Evolutionary conservation across 1,284 basidiomycete species (phyloP).

Genomic region (Tylopilus sp.): DNA sequence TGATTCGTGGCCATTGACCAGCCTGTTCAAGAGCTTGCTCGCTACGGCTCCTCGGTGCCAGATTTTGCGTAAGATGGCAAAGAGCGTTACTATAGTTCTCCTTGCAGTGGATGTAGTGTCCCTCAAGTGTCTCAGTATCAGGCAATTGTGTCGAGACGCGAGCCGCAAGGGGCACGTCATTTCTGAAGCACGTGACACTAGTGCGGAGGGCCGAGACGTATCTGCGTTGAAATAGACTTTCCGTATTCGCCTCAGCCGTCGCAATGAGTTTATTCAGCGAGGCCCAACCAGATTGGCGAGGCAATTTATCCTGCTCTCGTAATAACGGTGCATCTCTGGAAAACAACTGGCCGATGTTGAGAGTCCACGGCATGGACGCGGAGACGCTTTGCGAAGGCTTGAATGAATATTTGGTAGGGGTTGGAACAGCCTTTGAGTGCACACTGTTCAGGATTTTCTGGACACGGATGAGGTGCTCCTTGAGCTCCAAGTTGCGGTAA

Average conservation of each 20-base stretch:
- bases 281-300: not conserved
- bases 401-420: slow-evolving; percentile 24
- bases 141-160: not conserved
- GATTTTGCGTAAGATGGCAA: slow-evolving; percentile 9
- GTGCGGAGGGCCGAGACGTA: slow-evolving; percentile 25
- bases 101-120: slow-evolving; percentile 15
- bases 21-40: slow-evolving; percentile 30
- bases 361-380: not conserved
- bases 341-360: slow-evolving; percentile 20
- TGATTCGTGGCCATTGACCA: slow-evolving; percentile 47
- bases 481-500: slow-evolving; percentile 26
- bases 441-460: slow-evolving; percentile 17
- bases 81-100: slow-evolving; percentile 13
- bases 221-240: slow-evolving; percentile 20
- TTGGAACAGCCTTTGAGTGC: not conserved
- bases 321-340: slow-evolving; percentile 9
- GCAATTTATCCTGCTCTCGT: not conserved
- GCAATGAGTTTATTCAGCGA: no score
- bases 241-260: not conserved
- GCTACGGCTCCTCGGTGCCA: slow-evolving; percentile 19
- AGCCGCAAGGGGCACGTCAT: slow-evolving; percentile 6
- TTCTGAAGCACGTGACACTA: slow-evolving; percentile 26
- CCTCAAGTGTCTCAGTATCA: slow-evolving; percentile 18
- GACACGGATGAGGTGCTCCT: slow-evolving; percentile 25
- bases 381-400: not conserved